Evolutionary conservation across 2,329 filamentous ascomycete species (phyloP), one percentile per base, ranked within the genome.

Genomic region (Diaporthe amygdali): DNA sequence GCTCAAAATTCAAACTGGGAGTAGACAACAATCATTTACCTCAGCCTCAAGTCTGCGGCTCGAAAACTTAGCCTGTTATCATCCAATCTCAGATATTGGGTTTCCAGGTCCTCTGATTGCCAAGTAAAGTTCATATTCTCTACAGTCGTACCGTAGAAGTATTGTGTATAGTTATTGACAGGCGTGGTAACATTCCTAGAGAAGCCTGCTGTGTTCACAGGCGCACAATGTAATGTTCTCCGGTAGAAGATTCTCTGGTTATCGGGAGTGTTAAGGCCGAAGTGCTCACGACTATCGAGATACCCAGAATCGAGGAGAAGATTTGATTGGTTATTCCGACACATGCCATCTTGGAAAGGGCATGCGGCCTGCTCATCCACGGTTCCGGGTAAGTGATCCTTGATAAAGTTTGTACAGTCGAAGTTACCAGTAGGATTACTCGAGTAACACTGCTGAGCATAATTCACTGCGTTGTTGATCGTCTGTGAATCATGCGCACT

Each of bases 361-460:
- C 76, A 77, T 1, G 32, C 14, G 1, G 70, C 69, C 27, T 74
- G 72, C 1, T 46, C 56, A 34, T 34, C 52, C 22, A 52, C 63
- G 2, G 4, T 41, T 2, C 59, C 37, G 0, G 66, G 25, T 9
- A 69, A 41, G 15, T 70, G 27, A n/a, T 41, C 55, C 7, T 66
- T 56, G 10, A 71, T 54, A 5, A 70, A 69, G 6, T 34, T 44
- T 0, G 46, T 37, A 7, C 73, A 74, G 17, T 56, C 44, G 0
- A 71, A 41, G 9, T 39, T 37, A 10, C 63, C 59, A 5, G 39
- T 39, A 3, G 51, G 5, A 12, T n/a, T 66, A 6, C 37, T 54
- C 7, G 46, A 17, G 30, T 77, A 77, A 61, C 76, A 78, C 17
- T 74, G 73, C 2, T 67, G 51, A 2, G 73, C 72, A 22, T 77